Evolutionary conservation across 345 rosid species (phyloP), one percentile per base, ranked within the genome.

Genomic region (Bruguiera sexangula): DNA sequence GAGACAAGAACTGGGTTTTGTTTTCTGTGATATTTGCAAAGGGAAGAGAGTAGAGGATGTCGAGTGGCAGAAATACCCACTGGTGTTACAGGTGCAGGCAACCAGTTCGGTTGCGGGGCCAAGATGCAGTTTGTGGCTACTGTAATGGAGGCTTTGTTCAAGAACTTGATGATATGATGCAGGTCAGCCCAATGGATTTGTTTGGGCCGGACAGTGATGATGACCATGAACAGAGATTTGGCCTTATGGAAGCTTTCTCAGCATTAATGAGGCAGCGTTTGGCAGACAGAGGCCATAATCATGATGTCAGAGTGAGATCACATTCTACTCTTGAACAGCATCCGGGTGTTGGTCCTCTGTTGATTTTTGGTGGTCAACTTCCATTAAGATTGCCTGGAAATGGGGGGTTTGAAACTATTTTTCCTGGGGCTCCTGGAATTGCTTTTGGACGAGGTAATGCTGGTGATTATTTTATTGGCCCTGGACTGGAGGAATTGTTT

Each of bases 81-180:
- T 93, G 98, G 98, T 93, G 98, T 80, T 82, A 90, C 83, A 74
- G 83, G 73, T 93, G 98, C 69, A 81, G 83, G 74, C 87, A 89
- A 54, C 85, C 89, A 65, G 80, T 92, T 75, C 81, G 82, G 30
- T 76, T 95, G 57, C 89, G 73, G 6, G 95, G 88, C 57, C 75
- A 67, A 60, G 96, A 86, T 76, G 62, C 83, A 11, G 63, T 74
- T 55, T 95, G 99, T 75, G 73, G 88, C 24, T 68, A 81, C 76
- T 95, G 99, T 67, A 77, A 78, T 73, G 92, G 91, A 64, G 99
- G 96, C 6, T 95, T 95, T 78, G 76, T 95, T 67, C 88, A 88
- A 72, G 99, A 95, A 74, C 87, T 92, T 63, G 89, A 81, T 73
- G 88, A 88, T 56, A 82, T 87, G 88, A 80, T 75, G 22, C 87